Evolutionary conservation across 1,284 basidiomycete species (phyloP), one percentile per base, ranked within the genome.

Genomic region (Marasmius tenuissimus): DNA sequence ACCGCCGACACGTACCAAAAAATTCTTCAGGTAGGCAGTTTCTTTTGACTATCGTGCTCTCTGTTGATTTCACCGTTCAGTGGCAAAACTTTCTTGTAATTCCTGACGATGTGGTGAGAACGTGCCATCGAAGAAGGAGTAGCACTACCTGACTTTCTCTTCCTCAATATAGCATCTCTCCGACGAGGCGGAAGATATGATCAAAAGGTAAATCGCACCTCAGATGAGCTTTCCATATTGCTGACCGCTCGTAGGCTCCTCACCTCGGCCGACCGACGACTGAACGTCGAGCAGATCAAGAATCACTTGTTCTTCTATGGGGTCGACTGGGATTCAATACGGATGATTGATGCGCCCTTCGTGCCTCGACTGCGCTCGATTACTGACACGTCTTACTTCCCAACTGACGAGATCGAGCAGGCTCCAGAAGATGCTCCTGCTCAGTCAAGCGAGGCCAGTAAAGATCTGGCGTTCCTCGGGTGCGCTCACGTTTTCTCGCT

Each of bases 1-100:
- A 96, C 97, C n/a, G 95, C 97, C 71, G 97, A 99, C 69, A 98
- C 97, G 35, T 99, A 99, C 76, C 89, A 97, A 73, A 99, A 98
- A 80, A 99, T 99, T 67, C 89, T 98, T n/a, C 52, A 54, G 52
- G 52, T 54, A n/a, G n/a, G 12, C 14, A 16, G 14, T 35, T 18
- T 54, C n/a, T n/a, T 34, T n/a, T 16, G 2, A 1, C 1, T 54
- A 27, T 27, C 27, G 27, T 27, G 27, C 37, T 11, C 52, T 18
- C 16, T 12, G 34, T 34, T 54, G 9, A 54, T n/a, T 18, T 8
- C 6, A 18, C 27, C n/a, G 35, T 35, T 74, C 92, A 96, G 71
- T 99, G 96, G 97, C 84, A 87, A 64, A 83, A 89, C 68, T 92
- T 93, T 77, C 86, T 96, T 54, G 84, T 79, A 65, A 96, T 99